Evolutionary conservation across 768 basidiomycete genomes (phyloP), one percentile per base, ranked within the genome.

Genomic region (Auricularia sp.): DNA sequence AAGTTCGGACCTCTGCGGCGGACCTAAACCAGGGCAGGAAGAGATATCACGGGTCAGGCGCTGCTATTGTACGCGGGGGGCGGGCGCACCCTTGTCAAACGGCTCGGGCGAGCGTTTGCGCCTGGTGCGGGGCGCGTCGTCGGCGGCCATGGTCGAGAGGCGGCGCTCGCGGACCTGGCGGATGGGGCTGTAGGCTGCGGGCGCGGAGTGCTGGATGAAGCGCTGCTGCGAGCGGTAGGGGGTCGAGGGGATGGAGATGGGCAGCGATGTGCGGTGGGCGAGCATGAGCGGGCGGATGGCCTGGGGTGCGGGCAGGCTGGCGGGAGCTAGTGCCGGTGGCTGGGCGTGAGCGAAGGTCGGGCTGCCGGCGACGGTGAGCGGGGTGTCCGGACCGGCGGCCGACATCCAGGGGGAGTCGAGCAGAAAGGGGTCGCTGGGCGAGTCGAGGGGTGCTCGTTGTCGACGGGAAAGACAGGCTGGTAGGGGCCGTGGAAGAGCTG

Each of bases 1-100:
- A 65, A 97, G 79, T 11, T 85, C 76, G 47, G 93, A 93, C 76
- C 89, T 93, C 64, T 84, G 77, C 58, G 83, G 84, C 43, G 80
- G 88, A 87, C 29, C 56, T 59, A 51, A 18, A 51, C 47, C 47
- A 51, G 21, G 14, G 21, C 14, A 51, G 21, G 18, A 51, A 51
- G 47, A 18, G 47, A 51, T 16, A 51, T 42, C 39, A 42, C 39
- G 39, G 39, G 39, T 42, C 39, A 42, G 29, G 39, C 39, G 39
- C 7, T 42, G 39, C 39, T 42, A 42, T 42, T 42, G 39, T 7
- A 42, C 39, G 39, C 39, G 39, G 8, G 39, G 39, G 39, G 8
- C 8, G 39, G 39, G 39, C 8, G 39, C 39, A 14, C 18, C 47
- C 47, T 51, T 51, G 10, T 51, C 47, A 6, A 51, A 51, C 18